phyloP scores from a whole-genome alignment of 768 basidiomycete genomes.

The Xerocomellus dryophilus region DNA sequence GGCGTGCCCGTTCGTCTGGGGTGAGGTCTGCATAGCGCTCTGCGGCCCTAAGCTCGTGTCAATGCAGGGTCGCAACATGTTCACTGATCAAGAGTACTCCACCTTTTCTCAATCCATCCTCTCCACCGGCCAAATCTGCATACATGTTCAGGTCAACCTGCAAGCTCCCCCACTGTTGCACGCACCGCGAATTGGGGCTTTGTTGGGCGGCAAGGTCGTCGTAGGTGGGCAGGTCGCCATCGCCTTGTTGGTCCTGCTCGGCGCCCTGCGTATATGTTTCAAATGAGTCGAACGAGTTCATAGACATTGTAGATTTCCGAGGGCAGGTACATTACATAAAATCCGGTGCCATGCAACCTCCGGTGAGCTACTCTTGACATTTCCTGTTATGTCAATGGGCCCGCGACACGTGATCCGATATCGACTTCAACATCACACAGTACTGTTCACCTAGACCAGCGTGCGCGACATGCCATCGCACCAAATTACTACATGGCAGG shows the following conservation, averaged over 20 bases:
- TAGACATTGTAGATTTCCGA: slow-evolving; percentile 13
- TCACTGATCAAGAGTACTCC: slow-evolving; percentile 6
- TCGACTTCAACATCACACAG: background rate
- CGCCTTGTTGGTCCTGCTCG: slow-evolving; percentile 42
- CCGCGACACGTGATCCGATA: slow-evolving; percentile 11
- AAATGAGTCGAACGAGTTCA: slow-evolving; percentile 22
- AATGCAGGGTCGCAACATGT: background rate
- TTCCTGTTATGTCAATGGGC: background rate
- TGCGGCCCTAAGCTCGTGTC: slow-evolving; percentile 57
- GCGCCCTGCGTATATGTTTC: slow-evolving; percentile 29
- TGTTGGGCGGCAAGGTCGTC: slow-evolving; percentile 73
- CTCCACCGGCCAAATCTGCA: slow-evolving; percentile 80
- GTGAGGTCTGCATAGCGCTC: slow-evolving; percentile 71
- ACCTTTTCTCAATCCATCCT: slow-evolving; percentile 89
- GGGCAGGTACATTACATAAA: background rate
- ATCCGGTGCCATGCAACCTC: background rate
- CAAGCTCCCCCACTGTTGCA: slow-evolving; percentile 4
- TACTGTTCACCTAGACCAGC: background rate
- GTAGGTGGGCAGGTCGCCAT: slow-evolving; percentile 71
- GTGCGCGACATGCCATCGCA: background rate
- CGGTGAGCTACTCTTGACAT: background rate
- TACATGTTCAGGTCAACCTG: background rate
- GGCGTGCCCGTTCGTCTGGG: slow-evolving; percentile 51
- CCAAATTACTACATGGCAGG: background rate
- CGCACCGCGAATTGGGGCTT: slow-evolving; percentile 80